Evolutionary conservation across 306 rosid genomes (phyloP).

Genomic region (Vachellia pachyceras): DNA sequence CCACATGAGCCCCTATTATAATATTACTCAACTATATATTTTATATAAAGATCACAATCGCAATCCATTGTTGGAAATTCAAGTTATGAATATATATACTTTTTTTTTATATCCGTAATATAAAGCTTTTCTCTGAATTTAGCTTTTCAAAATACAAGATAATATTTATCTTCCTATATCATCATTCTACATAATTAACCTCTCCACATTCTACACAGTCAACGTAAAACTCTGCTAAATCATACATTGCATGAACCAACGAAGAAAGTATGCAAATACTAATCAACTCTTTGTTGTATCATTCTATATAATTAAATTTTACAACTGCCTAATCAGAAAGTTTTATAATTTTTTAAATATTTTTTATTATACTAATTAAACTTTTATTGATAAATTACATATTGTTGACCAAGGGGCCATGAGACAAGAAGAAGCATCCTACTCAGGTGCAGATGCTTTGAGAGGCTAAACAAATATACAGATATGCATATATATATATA

Average conservation of each 20-base stretch:
- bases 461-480: slow-evolving; percentile 1
- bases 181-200: no score
- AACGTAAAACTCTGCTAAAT: no score
- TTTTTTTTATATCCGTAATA: neutral
- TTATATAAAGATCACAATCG: slow-evolving; percentile 34
- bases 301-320: no score
- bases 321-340: no score
- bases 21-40: slow-evolving; percentile 24
- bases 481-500: neutral
- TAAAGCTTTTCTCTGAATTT: no score
- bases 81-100: slow-evolving; percentile 33
- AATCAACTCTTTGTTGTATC: no score
- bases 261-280: no score
- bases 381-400: no score
- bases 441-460: slow-evolving; percentile 44
- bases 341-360: no score
- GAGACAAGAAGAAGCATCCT: slow-evolving; percentile 51
- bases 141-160: neutral
- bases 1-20: slow-evolving; percentile 32
- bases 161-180: neutral
- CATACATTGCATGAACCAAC: no score
- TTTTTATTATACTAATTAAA: no score
- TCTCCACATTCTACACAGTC: no score
- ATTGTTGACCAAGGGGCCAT: neutral
- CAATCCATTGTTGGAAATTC: slow-evolving; percentile 40